phyloP scores from a whole-genome alignment of 2,329 filamentous ascomycete genomes.

The Fusarium sp. region DNA sequence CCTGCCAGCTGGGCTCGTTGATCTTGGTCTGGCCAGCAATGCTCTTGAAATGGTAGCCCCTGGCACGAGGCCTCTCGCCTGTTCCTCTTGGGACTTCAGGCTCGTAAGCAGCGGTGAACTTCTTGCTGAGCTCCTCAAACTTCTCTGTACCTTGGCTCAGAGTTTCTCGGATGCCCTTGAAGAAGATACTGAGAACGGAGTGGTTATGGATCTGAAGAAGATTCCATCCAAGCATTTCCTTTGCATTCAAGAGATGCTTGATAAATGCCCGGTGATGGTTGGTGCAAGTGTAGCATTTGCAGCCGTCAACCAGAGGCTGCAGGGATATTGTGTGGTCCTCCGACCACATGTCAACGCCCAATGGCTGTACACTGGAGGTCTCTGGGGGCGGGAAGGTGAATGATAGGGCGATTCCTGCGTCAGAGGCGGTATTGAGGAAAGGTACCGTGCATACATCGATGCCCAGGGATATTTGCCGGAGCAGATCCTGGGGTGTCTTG shows the following conservation, averaged over 20 bases:
- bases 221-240: conserved; percentile 97
- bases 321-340: conserved; percentile 70
- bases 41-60: conserved; percentile 86
- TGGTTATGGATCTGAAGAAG: conserved; percentile 95
- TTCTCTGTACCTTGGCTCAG: conserved; percentile 66
- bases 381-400: conserved; percentile 75
- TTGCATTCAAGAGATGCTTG: conserved; percentile 87
- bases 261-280: conserved; percentile 89
- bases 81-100: conserved; percentile 77
- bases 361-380: conserved; percentile 51
- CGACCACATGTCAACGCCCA: conserved; percentile 86
- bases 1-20: conserved; percentile 76
- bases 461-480: conserved; percentile 81
- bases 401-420: conserved; percentile 85
- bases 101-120: conserved; percentile 71
- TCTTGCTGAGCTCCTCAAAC: conserved; percentile 67
- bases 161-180: conserved; percentile 73
- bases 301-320: conserved; percentile 70
- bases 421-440: conserved; percentile 79
- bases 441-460: conserved; percentile 84
- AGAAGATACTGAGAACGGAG: conserved; percentile 77
- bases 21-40: conserved; percentile 74
- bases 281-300: conserved; percentile 85
- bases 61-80: conserved; percentile 80
- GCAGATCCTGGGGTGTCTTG: conserved; percentile 78